phyloP scores from a whole-genome alignment of 2,329 filamentous ascomycete genomes.

The Coniochaeta hoffmannii region DNA sequence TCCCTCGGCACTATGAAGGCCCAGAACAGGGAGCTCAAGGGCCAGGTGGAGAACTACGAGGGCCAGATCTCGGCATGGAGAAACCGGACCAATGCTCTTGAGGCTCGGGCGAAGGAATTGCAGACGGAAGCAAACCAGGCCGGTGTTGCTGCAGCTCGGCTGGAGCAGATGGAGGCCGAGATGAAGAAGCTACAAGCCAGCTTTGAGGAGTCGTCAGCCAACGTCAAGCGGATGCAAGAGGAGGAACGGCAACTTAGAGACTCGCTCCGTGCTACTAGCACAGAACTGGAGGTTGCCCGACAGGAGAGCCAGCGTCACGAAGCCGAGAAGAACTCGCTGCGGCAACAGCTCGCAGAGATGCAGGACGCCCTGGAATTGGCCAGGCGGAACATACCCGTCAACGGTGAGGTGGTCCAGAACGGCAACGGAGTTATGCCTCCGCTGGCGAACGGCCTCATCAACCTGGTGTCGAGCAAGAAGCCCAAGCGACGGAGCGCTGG shows the following conservation, averaged over 20 bases:
- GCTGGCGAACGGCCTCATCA: constrained; percentile 75
- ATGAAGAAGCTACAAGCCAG: constrained; percentile 85
- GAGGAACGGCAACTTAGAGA: constrained; percentile 84
- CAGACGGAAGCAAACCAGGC: constrained; percentile 97
- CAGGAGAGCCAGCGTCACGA: constrained; percentile 70
- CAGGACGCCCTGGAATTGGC: constrained; percentile 89
- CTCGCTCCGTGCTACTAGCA: constrained; percentile 67
- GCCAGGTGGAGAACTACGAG: constrained; percentile 93
- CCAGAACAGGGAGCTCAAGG: constrained; percentile 84
- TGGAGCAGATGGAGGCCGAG: constrained; percentile 89
- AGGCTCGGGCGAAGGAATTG: constrained; percentile 84
- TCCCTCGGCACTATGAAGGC: constrained; percentile 85
- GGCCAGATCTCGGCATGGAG: constrained; percentile 95
- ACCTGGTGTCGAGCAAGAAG: constrained; percentile 94
- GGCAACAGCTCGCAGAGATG: constrained; percentile 81
- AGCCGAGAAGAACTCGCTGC: constrained; percentile 75
- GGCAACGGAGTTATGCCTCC: constrained; percentile 46
- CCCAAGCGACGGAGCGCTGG: constrained; percentile 90
- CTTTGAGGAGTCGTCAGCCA: constrained; percentile 83
- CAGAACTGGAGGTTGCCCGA: constrained; percentile 74
- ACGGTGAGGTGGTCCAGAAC: constrained; percentile 56
- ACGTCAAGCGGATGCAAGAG: constrained; percentile 90
- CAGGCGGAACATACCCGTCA: constrained; percentile 68
- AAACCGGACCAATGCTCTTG: constrained; percentile 81
- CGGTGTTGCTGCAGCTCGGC: constrained; percentile 84